phyloP scores from a whole-genome alignment of 2,329 filamentous ascomycete genomes.

The Colletotrichum camelliae region DNA sequence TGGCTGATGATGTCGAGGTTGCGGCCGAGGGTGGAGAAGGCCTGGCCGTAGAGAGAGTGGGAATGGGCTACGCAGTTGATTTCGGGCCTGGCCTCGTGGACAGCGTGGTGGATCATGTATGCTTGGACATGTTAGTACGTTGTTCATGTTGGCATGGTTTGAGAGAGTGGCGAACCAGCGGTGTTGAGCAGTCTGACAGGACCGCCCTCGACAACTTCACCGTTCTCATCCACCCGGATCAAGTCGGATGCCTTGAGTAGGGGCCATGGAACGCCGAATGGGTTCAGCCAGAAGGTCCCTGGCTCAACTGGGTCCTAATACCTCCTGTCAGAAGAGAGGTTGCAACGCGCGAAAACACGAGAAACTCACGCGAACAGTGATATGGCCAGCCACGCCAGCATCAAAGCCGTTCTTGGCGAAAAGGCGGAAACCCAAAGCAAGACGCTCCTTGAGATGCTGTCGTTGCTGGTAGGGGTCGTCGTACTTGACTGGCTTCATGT shows the following conservation, averaged over 20 bases:
- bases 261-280: slow-evolving; percentile 67
- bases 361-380: slow-evolving; percentile 53
- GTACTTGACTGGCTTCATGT: slow-evolving; percentile 22
- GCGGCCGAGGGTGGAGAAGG: slow-evolving; percentile 67
- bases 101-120: slow-evolving; percentile 53
- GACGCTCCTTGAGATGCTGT: slow-evolving; percentile 57
- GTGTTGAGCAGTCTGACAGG: slow-evolving; percentile 16
- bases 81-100: slow-evolving; percentile 61
- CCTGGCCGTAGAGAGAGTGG: slow-evolving; percentile 58
- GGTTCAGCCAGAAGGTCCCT: slow-evolving; percentile 71
- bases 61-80: slow-evolving; percentile 59
- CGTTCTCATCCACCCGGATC: slow-evolving; percentile 68
- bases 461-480: slow-evolving; percentile 44
- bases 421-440: slow-evolving; percentile 62
- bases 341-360: neutral
- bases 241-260: slow-evolving; percentile 69
- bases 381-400: slow-evolving; percentile 70
- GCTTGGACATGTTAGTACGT: slow-evolving; percentile 24
- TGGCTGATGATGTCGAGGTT: slow-evolving; percentile 70
- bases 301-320: slow-evolving; percentile 60
- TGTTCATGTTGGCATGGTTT: neutral
- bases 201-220: slow-evolving; percentile 68
- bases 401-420: slow-evolving; percentile 64
- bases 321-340: neutral
- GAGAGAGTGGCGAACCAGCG: neutral